These are phyloP conservation scores for Coffea eugenioides DNA, from an alignment of 257 asterid genomes.

Conservation along the genomic window DNA sequence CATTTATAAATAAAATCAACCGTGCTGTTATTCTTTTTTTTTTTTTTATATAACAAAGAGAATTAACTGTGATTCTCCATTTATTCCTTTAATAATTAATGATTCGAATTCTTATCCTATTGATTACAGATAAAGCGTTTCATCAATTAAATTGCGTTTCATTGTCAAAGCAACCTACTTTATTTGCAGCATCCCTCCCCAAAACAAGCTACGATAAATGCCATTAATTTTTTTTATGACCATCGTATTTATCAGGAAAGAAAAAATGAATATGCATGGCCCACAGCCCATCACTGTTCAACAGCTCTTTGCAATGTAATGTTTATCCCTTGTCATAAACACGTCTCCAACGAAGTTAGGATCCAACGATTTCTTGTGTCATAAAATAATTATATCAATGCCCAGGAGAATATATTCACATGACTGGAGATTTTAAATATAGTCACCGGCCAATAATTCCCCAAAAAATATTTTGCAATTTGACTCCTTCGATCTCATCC, in stretches of 20 bases:
- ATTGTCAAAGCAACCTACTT: no score
- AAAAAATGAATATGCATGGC: neutral
- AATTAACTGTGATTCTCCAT: no score
- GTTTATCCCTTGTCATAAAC: neutral
- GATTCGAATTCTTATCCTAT: no score
- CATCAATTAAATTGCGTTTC: no score
- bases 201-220: neutral
- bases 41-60: neutral
- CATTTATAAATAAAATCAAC: no score
- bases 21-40: neutral
- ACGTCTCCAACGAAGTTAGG: conserved; percentile 1
- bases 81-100: no score
- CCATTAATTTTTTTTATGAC: neutral
- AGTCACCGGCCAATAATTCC: conserved; percentile 4
- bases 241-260: neutral
- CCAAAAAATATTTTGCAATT: conserved; percentile 1
- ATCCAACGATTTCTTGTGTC: no score
- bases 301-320: neutral
- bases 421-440: conserved; percentile 25
- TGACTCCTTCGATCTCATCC: conserved; percentile 26
- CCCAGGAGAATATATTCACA: conserved; percentile 52
- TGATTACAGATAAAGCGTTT: no score
- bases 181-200: neutral
- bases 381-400: conserved; percentile 33
- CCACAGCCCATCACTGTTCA: conserved; percentile 36